These are phyloP conservation scores for Fusarium nelsonii DNA, from an alignment of 2,329 filamentous ascomycete genomes.

Conservation along the genomic window DNA sequence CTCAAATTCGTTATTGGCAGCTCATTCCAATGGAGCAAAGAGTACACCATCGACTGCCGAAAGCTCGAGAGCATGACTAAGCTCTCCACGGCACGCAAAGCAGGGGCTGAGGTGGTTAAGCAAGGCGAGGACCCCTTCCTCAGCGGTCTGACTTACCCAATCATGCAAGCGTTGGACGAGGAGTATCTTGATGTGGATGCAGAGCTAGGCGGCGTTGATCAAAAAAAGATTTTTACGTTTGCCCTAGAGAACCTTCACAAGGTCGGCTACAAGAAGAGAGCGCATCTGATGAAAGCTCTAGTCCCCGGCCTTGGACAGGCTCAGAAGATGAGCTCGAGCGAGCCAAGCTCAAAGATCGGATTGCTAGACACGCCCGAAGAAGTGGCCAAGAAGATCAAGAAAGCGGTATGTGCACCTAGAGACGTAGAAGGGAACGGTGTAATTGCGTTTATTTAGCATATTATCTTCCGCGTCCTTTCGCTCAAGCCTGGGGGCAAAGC, in stretches of 20 bases:
- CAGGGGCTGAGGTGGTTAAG: background rate
- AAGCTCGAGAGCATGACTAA: fast-evolving
- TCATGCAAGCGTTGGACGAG: background rate
- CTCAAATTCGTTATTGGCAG: slow-evolving; percentile 1
- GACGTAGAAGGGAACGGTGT: background rate
- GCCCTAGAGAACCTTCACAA: background rate
- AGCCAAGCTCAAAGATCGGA: background rate
- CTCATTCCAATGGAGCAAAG: background rate
- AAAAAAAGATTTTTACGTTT: background rate
- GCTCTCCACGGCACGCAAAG: fast-evolving
- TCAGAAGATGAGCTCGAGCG: slow-evolving; percentile 18
- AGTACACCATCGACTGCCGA: background rate
- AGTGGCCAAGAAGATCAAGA: slow-evolving; percentile 2
- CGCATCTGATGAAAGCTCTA: slow-evolving; percentile 6
- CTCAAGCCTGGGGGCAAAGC: background rate
- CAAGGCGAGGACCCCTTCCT: background rate
- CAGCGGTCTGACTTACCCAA: background rate
- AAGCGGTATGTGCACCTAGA: background rate
- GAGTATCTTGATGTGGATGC: background rate
- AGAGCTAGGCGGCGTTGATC: background rate
- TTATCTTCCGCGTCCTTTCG: background rate
- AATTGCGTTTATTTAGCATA: background rate
- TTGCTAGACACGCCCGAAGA: fast-evolving
- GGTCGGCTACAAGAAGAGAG: background rate
- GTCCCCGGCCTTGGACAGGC: background rate